A percentile compares a stretch with the other conserved stretches of the same genome.
phyloP scores from a whole-genome alignment of 164 flowering plant genomes.

The Magnolia changhungtana region DNA sequence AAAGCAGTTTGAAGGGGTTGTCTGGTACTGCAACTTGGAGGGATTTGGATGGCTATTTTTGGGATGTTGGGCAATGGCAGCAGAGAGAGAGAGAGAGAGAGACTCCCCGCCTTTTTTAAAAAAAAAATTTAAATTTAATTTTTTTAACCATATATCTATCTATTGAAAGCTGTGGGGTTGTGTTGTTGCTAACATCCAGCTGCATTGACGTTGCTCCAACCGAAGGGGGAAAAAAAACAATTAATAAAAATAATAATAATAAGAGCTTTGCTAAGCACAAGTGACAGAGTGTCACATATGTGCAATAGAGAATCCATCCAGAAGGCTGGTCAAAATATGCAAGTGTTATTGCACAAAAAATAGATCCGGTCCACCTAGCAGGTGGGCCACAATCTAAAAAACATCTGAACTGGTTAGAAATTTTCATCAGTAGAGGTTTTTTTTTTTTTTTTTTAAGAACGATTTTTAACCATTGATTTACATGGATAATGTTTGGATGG shows the following conservation, averaged over 20 bases:
- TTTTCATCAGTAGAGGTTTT: no score
- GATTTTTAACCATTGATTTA: no score
- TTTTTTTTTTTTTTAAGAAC: no score
- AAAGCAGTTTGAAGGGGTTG: constrained; percentile 41
- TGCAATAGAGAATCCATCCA: no score
- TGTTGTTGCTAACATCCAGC: constrained; percentile 8
- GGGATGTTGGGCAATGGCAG: constrained; percentile 11
- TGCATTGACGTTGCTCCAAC: constrained; percentile 9
- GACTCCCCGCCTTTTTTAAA: no score
- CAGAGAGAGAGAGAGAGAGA: constrained; percentile 6
- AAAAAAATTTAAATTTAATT: not conserved
- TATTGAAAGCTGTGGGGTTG: constrained; percentile 9
- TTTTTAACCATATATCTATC: not conserved
- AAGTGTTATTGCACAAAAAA: no score
- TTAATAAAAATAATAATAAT: not conserved
- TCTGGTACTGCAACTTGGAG: constrained; percentile 37
- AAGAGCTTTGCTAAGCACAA: not conserved
- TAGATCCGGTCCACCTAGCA: no score
- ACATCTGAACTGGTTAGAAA: no score
- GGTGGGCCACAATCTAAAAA: no score
- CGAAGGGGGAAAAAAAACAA: not conserved
- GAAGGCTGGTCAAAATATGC: no score
- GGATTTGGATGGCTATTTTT: constrained; percentile 20
- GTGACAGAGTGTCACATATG: not conserved
- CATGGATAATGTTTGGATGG: no score